phyloP scores from a whole-genome alignment of 371 early-diverging fungal species.

The Syncephalastrum racemosum region DNA sequence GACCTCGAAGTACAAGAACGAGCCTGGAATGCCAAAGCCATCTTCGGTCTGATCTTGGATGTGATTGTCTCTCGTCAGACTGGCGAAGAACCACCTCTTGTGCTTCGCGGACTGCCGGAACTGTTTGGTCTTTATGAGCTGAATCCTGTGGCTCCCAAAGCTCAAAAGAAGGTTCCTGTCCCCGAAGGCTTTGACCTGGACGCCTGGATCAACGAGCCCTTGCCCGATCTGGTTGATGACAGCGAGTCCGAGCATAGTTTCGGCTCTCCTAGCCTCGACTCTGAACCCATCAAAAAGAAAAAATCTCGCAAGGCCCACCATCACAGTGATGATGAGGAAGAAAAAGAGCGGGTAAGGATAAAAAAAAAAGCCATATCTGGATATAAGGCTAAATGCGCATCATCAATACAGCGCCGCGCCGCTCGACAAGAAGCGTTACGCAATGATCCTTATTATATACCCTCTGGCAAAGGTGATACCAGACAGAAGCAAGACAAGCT shows the following conservation, averaged over 20 bases:
- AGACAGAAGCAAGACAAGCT: conserved; percentile 13
- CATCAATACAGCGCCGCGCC: conserved; percentile 46
- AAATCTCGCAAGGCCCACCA: conserved; percentile 21
- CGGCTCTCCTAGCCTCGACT: conserved; percentile 33
- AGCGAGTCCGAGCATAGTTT: conserved; percentile 35
- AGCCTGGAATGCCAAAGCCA: conserved; percentile 55
- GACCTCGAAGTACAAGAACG: conserved; percentile 88
- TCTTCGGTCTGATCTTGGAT: conserved; percentile 55
- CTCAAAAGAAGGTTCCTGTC: conserved; percentile 86
- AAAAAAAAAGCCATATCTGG: not conserved
- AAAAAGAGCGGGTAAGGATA: conserved; percentile 31
- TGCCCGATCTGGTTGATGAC: conserved; percentile 60
- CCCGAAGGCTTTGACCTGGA: conserved; percentile 91
- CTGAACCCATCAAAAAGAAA: conserved; percentile 33
- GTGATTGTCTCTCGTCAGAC: conserved; percentile 16
- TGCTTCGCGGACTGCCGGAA: conserved; percentile 56
- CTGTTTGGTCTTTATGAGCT: conserved; percentile 81
- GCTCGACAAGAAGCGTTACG: conserved; percentile 63
- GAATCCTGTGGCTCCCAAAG: conserved; percentile 91
- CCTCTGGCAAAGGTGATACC: conserved; percentile 24
- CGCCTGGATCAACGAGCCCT: conserved; percentile 71
- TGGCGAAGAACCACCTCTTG: conserved; percentile 20
- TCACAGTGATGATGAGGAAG: conserved; percentile 44
- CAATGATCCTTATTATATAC: conserved; percentile 79
- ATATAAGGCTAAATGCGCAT: not conserved